These are phyloP conservation scores for Dactylellina cionopaga DNA, from an alignment of 2,329 filamentous ascomycete genomes.

Conservation along the genomic window DNA sequence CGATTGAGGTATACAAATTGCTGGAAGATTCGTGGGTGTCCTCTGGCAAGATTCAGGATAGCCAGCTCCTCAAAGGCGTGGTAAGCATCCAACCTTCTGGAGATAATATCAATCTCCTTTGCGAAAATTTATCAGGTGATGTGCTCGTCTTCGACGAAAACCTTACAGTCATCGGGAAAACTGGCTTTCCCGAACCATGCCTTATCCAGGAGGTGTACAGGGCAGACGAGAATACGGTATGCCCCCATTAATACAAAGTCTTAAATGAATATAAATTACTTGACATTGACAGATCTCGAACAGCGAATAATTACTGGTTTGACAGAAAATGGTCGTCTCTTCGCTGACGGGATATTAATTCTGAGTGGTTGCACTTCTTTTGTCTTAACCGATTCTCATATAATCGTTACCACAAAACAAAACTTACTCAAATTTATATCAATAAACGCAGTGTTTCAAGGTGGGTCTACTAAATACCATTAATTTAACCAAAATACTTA, in stretches of 20 bases:
- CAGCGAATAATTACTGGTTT: slow-evolving; percentile 69
- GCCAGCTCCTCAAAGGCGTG: slow-evolving; percentile 6
- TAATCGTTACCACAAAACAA: slow-evolving; percentile 91
- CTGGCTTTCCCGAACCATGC: slow-evolving; percentile 3
- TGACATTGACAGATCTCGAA: neutral
- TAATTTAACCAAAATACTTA: neutral
- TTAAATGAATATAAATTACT: neutral
- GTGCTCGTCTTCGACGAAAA: slow-evolving; percentile 14
- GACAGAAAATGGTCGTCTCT: slow-evolving; percentile 79
- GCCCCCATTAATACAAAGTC: too few relatives aligned
- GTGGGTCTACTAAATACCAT: slow-evolving; percentile 62
- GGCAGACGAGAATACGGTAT: slow-evolving; percentile 21
- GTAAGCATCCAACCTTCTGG: slow-evolving; percentile 20
- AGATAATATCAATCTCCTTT: slow-evolving; percentile 19
- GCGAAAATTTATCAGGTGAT: slow-evolving; percentile 22
- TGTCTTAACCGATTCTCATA: slow-evolving; percentile 78
- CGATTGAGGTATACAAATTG: slow-evolving; percentile 29
- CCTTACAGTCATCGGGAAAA: neutral
- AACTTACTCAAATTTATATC: slow-evolving; percentile 96
- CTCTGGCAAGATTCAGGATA: neutral
- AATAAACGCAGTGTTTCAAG: slow-evolving; percentile 70
- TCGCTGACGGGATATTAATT: slow-evolving; percentile 77
- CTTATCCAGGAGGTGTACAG: slow-evolving; percentile 14
- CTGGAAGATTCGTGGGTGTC: slow-evolving; percentile 8
- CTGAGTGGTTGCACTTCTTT: slow-evolving; percentile 94